Conservation (phyloP, 78 protist species). For the Cavenderia fasciculata region DNA sequence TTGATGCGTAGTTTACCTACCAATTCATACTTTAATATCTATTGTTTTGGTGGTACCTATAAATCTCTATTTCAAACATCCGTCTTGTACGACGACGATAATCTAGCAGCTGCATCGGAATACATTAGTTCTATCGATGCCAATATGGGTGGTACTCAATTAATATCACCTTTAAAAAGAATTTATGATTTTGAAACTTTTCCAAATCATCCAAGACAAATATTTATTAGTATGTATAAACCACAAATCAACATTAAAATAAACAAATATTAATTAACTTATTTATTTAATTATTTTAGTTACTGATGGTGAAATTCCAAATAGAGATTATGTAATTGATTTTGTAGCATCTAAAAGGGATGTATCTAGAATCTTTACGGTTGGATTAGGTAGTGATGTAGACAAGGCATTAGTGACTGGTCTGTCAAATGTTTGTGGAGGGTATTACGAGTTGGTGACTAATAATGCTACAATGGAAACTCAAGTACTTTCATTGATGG, state of each 20-base stretch:
- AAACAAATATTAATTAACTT: not conserved
- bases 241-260: not conserved
- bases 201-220: slow-evolving; percentile 47
- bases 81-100: not conserved
- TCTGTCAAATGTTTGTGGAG: slow-evolving; percentile 28
- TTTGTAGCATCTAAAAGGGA: slow-evolving; percentile 9
- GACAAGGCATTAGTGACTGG: slow-evolving; percentile 16
- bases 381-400: slow-evolving; percentile 53
- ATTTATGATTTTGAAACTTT: not conserved
- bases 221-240: slow-evolving; percentile 30
- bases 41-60: slow-evolving; percentile 27
- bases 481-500: slow-evolving; percentile 33
- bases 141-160: slow-evolving; percentile 65
- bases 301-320: slow-evolving; percentile 41
- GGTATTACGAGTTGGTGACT: slow-evolving; percentile 25
- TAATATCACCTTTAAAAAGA: slow-evolving; percentile 29
- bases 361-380: slow-evolving; percentile 41
- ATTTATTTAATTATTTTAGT: not conserved
- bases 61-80: not conserved
- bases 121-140: not conserved
- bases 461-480: slow-evolving; percentile 6
- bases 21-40: slow-evolving; percentile 11
- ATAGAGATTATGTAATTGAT: not conserved
- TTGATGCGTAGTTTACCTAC: slow-evolving; percentile 36
- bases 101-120: not conserved